These are phyloP conservation scores for Apium graveolens DNA, from an alignment of 129 eudicot genomes.

Conservation along the genomic window DNA sequence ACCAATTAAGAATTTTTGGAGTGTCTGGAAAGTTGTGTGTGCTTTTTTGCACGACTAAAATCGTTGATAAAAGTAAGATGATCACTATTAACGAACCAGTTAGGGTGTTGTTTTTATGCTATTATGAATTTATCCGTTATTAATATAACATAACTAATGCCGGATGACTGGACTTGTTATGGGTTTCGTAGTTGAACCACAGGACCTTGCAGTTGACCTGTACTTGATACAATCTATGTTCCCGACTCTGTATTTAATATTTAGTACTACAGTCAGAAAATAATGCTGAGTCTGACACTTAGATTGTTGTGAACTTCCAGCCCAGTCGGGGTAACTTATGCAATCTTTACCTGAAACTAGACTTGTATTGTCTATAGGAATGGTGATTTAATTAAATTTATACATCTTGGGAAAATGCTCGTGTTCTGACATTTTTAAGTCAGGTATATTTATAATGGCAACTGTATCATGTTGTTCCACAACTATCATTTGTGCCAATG, in stretches of 20 bases:
- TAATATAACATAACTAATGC: neutral
- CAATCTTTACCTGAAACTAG: too few species aligned
- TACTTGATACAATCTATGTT: neutral
- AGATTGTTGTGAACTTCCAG: too few species aligned
- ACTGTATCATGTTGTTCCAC: neutral
- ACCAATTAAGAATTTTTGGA: slow-evolving; percentile 60
- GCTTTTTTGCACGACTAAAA: slow-evolving; percentile 73
- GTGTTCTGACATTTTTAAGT: neutral
- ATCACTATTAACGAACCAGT: neutral
- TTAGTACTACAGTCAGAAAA: neutral
- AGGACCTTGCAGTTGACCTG: neutral
- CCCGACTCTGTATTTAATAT: neutral
- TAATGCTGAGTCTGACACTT: neutral
- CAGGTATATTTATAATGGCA: neutral
- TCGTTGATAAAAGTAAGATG: neutral
- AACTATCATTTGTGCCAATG: too few species aligned
- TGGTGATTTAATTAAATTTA: neutral
- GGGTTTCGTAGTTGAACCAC: neutral
- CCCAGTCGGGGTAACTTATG: too few species aligned
- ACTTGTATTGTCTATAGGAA: too few species aligned
- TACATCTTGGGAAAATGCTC: neutral
- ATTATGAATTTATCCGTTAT: too few species aligned
- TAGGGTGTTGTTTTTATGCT: neutral
- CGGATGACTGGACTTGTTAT: neutral
- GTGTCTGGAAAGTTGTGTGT: slow-evolving; percentile 42